phyloP scores from a whole-genome alignment of 805 yeast species.

The Martiniozyma abietophila region DNA sequence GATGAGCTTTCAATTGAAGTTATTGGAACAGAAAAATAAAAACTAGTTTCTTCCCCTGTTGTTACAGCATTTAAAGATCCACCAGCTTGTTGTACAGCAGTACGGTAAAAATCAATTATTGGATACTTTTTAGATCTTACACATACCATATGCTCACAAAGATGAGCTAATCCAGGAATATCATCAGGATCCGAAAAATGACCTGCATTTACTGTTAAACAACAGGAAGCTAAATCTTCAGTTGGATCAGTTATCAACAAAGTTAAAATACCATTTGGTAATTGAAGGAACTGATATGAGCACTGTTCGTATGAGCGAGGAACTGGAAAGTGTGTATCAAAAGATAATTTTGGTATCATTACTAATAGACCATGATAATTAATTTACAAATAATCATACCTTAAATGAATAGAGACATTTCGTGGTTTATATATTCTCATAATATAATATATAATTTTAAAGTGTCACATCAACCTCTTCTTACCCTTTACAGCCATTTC shows the following conservation, averaged over 20 bases:
- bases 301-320: conserved; percentile 21
- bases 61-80: conserved; percentile 64
- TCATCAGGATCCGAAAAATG: conserved; percentile 67
- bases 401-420: too few relatives aligned
- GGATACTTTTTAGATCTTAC: conserved; percentile 51
- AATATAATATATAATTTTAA: too few relatives aligned
- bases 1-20: conserved; percentile 9
- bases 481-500: conserved; percentile 2
- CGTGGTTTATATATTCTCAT: too few relatives aligned
- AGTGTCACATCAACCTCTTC: too few relatives aligned
- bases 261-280: conserved; percentile 62
- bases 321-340: conserved; percentile 8
- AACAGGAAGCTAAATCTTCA: conserved; percentile 54
- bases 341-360: too few relatives aligned
- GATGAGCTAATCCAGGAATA: conserved; percentile 78
- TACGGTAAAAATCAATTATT: conserved; percentile 35
- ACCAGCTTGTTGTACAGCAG: conserved; percentile 35
- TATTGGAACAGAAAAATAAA: conserved; percentile 52
- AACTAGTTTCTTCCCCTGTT: conserved; percentile 56
- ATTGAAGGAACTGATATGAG: conserved; percentile 35
- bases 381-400: too few relatives aligned
- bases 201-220: conserved; percentile 72
- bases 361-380: too few relatives aligned
- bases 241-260: conserved; percentile 71
- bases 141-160: conserved; percentile 69